Evolutionary conservation across 1,284 basidiomycete genomes (phyloP).

Genomic region (Athelia psychrophila): DNA sequence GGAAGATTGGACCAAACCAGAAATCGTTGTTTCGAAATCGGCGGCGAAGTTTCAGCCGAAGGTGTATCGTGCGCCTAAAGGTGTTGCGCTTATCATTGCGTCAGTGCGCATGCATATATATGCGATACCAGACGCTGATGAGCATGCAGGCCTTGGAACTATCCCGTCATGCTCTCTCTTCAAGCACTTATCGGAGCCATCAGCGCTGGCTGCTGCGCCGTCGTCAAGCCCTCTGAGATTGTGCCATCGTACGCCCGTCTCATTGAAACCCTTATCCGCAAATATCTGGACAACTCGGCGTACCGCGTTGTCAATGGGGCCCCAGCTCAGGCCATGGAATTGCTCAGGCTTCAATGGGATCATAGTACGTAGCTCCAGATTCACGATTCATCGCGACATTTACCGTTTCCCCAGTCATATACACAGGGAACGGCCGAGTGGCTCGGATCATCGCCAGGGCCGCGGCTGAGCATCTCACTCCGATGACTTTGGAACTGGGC

Average conservation of each 20-base stretch:
- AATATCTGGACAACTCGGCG: conserved; percentile 56
- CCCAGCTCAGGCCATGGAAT: conserved; percentile 43
- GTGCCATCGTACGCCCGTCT: conserved; percentile 47
- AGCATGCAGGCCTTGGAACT: conserved; percentile 49
- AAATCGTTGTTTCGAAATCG: conserved; percentile 17
- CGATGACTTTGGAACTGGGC: conserved; percentile 63
- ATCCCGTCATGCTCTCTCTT: conserved; percentile 47
- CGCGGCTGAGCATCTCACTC: conserved; percentile 63
- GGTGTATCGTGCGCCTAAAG: conserved; percentile 42
- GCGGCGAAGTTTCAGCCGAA: conserved; percentile 28
- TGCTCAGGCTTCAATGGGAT: conserved; percentile 60
- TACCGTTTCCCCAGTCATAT: too few relatives aligned
- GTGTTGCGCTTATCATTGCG: conserved; percentile 40
- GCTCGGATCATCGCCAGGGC: conserved; percentile 61
- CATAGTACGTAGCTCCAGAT: too few relatives aligned
- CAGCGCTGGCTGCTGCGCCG: conserved; percentile 56
- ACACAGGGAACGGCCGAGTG: conserved; percentile 39
- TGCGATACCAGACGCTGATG: conserved; percentile 5
- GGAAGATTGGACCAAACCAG: too few relatives aligned
- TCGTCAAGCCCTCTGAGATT: conserved; percentile 65
- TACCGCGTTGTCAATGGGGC: conserved; percentile 57
- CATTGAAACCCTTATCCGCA: conserved; percentile 53
- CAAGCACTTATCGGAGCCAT: conserved; percentile 57
- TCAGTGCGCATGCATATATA: conserved; percentile 8
- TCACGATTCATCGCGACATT: too few relatives aligned